These are phyloP conservation scores for Aspergillus spinulosporus DNA, from an alignment of 2,329 filamentous ascomycete genomes.

Conservation along the genomic window DNA sequence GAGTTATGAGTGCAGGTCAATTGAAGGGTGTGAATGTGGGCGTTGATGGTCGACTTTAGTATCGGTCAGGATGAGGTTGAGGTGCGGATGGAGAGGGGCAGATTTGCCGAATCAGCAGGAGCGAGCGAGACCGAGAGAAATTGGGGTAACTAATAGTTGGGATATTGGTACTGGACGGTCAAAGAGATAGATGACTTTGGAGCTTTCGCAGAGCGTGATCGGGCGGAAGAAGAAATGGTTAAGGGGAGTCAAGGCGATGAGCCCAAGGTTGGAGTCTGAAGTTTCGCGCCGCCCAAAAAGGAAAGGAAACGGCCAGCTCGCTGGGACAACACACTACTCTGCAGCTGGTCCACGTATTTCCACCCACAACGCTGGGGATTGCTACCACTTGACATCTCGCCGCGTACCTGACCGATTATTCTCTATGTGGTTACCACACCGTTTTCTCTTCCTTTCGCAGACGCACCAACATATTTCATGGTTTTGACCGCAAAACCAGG, in stretches of 20 bases:
- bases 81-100: conserved; percentile 24
- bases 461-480: not conserved
- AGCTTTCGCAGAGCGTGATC: not conserved
- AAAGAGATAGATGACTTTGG: not conserved
- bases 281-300: conserved; percentile 8
- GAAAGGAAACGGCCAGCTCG: conserved; percentile 9
- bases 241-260: not conserved
- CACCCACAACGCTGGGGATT: not conserved
- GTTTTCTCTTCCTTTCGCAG: not conserved
- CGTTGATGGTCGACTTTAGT: conserved; percentile 17
- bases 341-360: conserved; percentile 9
- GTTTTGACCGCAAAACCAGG: too few relatives aligned
- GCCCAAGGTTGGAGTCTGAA: conserved; percentile 9
- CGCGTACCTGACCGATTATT: not conserved
- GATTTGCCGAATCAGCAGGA: not conserved
- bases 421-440: not conserved
- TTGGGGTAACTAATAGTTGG: not conserved
- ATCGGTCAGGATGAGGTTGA: conserved; percentile 12
- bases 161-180: not conserved
- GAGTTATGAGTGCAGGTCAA: not conserved
- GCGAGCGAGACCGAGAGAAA: conserved; percentile 1
- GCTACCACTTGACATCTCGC: not conserved
- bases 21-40: conserved; percentile 10
- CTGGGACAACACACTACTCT: not conserved
- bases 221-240: not conserved